A percentile compares a stretch with the other conserved stretches of the same genome.
phyloP scores from a whole-genome alignment of 2,329 filamentous ascomycete genomes.

The Daldinia sp. region DNA sequence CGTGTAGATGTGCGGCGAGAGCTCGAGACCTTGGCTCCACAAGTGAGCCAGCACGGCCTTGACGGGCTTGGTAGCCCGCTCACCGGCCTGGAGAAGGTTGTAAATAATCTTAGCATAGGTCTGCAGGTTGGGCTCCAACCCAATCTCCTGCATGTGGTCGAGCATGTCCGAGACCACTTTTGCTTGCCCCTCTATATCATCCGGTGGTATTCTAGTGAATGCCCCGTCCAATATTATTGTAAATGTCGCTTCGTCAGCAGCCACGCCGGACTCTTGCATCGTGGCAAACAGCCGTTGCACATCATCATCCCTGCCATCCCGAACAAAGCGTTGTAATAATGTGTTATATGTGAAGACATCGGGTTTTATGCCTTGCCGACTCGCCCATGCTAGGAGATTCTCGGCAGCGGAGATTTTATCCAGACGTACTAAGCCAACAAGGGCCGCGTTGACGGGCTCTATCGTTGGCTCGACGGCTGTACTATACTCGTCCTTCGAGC shows the following conservation, averaged over 20 bases:
- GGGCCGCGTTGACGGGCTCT: slow-evolving; percentile 75
- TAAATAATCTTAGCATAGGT: slow-evolving; percentile 79
- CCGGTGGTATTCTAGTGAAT: slow-evolving; percentile 58
- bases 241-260: slow-evolving; percentile 76
- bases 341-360: slow-evolving; percentile 75
- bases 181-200: slow-evolving; percentile 60
- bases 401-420: slow-evolving; percentile 62
- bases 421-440: slow-evolving; percentile 71
- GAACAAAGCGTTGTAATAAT: slow-evolving; percentile 72
- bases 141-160: slow-evolving; percentile 66
- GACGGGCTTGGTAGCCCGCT: slow-evolving; percentile 62
- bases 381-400: slow-evolving; percentile 70
- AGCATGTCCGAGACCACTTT: slow-evolving; percentile 67
- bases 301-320: slow-evolving; percentile 60
- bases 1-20: slow-evolving; percentile 77
- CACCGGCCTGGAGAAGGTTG: slow-evolving; percentile 64
- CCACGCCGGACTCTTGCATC: slow-evolving; percentile 69
- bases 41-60: slow-evolving; percentile 74
- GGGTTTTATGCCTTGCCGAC: slow-evolving; percentile 65
- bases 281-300: slow-evolving; percentile 65
- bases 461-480: slow-evolving; percentile 69
- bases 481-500: slow-evolving; percentile 51
- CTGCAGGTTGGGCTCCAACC: slow-evolving; percentile 69
- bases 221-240: slow-evolving; percentile 76
- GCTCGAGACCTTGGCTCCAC: slow-evolving; percentile 62